Base-by-base conservation (phyloP, 345 rosid genomes). In the Mallotus nudiflorus region DNA sequence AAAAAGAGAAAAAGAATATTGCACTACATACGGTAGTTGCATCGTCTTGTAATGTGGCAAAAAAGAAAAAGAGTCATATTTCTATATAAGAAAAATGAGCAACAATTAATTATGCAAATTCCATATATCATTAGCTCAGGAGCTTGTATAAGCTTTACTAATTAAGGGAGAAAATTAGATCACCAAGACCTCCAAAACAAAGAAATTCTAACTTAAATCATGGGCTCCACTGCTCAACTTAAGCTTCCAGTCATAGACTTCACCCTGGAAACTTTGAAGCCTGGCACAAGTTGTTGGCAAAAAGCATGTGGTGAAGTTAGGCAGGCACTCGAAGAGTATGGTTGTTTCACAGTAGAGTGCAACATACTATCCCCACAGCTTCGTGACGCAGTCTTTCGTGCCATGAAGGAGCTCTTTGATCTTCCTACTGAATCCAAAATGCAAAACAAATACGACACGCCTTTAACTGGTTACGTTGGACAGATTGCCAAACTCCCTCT, bases 291-390 rank as follows among this genome's bases (percentile, higher is more conserved):
- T 29, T 59, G 72, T 57, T 90, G 93, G 91, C 24, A 56, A 28
- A 58, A 52, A 39, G 53, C 81, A 0, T 74, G 88, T 65, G 60
- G 46, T 45, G 78, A 73, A 0, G 89, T 90, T 3, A 66, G 82
- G 66, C 72, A 68, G 65, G 87, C 93, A 45, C 87, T 88, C 40
- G 92, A 91, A 81, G 87, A 85, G 29, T 84, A 79, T 35, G 97
- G 97, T 24, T 85, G 87, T 72, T 87, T 91, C 66, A 72, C 81
- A 19, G 80, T 81, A 27, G 81, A 78, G 66, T 82, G 76, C 78
- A 73, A 77, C 2, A 74, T 51, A 46, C 65, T 81, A 55, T 65
- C 85, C 12, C 39, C 73, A 5, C 66, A 82, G 16, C 71, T 82
- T 55, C 80, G 82, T 4, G 54, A 72, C 0, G 55, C 72, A 29